These are phyloP conservation scores for Achaetomiella virescens DNA, from an alignment of 495 filamentous ascomycete genomes.

Conservation along the genomic window DNA sequence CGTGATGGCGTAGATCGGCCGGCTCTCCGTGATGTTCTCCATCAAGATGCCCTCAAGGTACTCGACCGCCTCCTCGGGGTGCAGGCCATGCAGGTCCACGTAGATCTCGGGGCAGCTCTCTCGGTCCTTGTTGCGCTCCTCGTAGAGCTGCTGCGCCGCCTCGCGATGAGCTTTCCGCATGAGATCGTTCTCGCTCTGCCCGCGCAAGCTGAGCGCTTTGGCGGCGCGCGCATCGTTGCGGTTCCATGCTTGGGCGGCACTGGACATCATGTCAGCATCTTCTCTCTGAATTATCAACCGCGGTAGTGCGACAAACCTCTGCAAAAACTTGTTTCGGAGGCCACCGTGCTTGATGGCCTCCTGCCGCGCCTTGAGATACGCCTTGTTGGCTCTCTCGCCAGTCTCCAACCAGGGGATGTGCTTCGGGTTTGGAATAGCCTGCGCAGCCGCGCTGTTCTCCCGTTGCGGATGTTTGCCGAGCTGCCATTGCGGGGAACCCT, in stretches of 20 bases:
- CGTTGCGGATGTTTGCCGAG: conserved; percentile 48
- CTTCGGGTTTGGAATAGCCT: conserved; percentile 77
- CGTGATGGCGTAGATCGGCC: conserved; percentile 94
- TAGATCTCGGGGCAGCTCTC: conserved; percentile 65
- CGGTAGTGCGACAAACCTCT: conserved; percentile 57
- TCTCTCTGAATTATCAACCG: too few species aligned
- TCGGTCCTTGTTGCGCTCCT: conserved; percentile 81
- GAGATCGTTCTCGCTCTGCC: conserved; percentile 90
- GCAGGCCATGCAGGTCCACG: conserved; percentile 91
- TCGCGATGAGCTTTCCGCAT: conserved; percentile 98
- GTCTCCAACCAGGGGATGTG: conserved; percentile 98
- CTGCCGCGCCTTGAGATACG: conserved; percentile 87
- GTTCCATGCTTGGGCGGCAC: conserved; percentile 99
- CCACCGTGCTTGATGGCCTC: conserved; percentile 96
- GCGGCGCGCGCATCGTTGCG: conserved; percentile 94
- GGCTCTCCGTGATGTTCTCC: conserved; percentile 64
- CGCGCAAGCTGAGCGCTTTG: conserved; percentile 87
- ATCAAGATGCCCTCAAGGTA: conserved; percentile 83
- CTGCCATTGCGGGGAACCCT: conserved; percentile 49
- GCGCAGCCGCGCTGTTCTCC: conserved; percentile 76
- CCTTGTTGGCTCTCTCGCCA: conserved; percentile 81
- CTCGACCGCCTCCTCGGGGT: conserved; percentile 94
- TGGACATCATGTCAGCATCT: conserved; percentile 34
- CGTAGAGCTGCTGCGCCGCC: conserved; percentile 85
- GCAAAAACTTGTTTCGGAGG: conserved; percentile 92